Conservation (phyloP, 164 flowering plant genomes). For the Nymphaea thermarum region DNA sequence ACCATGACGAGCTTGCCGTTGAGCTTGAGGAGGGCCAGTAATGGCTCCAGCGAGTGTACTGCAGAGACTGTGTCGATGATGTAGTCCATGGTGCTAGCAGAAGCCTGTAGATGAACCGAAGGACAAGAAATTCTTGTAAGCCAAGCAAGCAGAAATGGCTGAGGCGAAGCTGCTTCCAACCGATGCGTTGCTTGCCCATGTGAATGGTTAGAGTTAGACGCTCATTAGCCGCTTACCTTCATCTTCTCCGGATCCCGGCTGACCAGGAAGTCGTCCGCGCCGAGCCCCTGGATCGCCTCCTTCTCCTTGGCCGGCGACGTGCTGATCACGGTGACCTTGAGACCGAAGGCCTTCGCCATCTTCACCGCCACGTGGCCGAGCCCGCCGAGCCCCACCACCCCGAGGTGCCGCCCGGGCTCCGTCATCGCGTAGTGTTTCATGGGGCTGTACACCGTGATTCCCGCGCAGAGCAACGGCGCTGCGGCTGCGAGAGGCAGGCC, state of each 20-base stretch:
- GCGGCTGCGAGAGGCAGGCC: constrained; percentile 7
- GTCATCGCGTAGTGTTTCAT: constrained; percentile 24
- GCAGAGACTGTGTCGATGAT: constrained; percentile 41
- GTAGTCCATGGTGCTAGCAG: constrained; percentile 29
- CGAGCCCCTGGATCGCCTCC: constrained; percentile 31
- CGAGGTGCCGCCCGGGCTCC: constrained; percentile 26
- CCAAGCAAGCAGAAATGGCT: neutral
- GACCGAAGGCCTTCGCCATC: constrained; percentile 43
- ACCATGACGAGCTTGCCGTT: constrained; percentile 32
- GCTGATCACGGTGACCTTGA: constrained; percentile 39
- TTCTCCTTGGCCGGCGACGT: constrained; percentile 27
- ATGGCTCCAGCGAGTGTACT: constrained; percentile 24
- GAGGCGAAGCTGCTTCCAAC: neutral
- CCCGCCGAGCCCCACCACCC: constrained; percentile 45
- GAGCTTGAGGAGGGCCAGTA: constrained; percentile 24
- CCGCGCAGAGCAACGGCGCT: constrained; percentile 37
- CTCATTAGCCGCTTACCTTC: constrained; percentile 16
- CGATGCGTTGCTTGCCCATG: neutral
- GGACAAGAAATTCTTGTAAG: neutral
- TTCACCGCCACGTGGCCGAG: constrained; percentile 48
- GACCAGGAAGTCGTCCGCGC: constrained; percentile 36
- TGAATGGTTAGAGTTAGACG: neutral
- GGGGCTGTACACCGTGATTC: constrained; percentile 49
- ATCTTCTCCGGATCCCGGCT: constrained; percentile 26
- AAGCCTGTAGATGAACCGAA: constrained; percentile 19